These are phyloP conservation scores for Alternaria alternata DNA, from an alignment of 2,329 filamentous ascomycete species.

Conservation along the genomic window DNA sequence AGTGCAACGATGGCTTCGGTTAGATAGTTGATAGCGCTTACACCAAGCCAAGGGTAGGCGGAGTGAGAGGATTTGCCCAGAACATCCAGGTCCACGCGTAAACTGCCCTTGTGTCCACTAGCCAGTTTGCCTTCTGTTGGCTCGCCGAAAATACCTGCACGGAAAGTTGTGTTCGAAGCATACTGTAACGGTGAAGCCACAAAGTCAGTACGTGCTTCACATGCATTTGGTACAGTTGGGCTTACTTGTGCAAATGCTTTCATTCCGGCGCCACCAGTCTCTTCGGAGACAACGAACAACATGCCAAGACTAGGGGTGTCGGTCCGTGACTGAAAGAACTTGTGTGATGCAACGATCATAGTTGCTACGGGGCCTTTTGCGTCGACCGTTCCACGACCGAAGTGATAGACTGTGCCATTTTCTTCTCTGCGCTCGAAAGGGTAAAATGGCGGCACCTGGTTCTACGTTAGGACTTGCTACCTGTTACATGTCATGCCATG, in stretches of 20 bases:
- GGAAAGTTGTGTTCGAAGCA: constrained; percentile 55
- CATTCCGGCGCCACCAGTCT: constrained; percentile 84
- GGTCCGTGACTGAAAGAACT: constrained; percentile 56
- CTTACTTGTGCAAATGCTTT: constrained; percentile 42
- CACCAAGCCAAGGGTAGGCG: constrained; percentile 87
- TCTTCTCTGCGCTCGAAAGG: constrained; percentile 64
- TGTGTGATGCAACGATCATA: constrained; percentile 72
- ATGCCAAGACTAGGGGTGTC: constrained; percentile 51
- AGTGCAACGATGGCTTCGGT: constrained; percentile 73
- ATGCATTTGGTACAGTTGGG: not conserved
- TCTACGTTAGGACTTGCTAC: not conserved
- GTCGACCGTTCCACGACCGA: constrained; percentile 76
- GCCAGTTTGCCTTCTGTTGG: constrained; percentile 88
- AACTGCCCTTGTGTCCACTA: constrained; percentile 85
- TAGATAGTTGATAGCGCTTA: constrained; percentile 81
- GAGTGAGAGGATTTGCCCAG: constrained; percentile 81
- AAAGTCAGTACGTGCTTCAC: not conserved
- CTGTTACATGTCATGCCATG: not conserved
- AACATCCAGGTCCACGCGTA: constrained; percentile 71
- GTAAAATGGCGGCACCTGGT: constrained; percentile 65
- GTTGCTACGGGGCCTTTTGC: constrained; percentile 67
- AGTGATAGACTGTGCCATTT: constrained; percentile 59
- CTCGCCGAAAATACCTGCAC: constrained; percentile 86
- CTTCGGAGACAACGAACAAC: constrained; percentile 79
- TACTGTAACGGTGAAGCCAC: constrained; percentile 18